phyloP scores from a whole-genome alignment of 371 early-diverging fungal species.

The Cokeromyces recurvatus region DNA sequence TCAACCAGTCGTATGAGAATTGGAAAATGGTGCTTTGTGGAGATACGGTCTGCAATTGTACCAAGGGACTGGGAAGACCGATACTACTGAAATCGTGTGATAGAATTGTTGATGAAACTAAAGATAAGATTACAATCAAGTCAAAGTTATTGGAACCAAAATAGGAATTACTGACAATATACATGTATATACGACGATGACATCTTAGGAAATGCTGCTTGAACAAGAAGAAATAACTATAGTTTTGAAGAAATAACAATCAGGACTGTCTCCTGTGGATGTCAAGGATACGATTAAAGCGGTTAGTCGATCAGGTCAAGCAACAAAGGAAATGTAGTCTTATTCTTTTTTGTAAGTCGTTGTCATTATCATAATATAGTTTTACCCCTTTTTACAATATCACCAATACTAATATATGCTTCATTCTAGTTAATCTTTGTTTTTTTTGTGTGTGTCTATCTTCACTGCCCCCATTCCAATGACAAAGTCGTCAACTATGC shows the following conservation, averaged over 20 bases:
- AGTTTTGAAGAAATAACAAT: constrained; percentile 6
- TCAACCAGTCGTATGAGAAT: constrained; percentile 14
- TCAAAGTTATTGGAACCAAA: constrained; percentile 7
- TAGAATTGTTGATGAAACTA: constrained; percentile 11
- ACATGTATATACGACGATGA: constrained; percentile 10
- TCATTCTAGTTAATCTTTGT: constrained; percentile 11
- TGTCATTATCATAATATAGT: constrained; percentile 9
- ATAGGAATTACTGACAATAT: constrained; percentile 7
- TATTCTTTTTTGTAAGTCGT: constrained; percentile 6
- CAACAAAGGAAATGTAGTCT: constrained; percentile 6
- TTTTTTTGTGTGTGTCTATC: constrained; percentile 9
- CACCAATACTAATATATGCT: constrained; percentile 12
- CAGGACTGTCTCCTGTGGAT: constrained; percentile 5
- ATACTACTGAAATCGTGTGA: constrained; percentile 10
- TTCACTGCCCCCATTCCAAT: constrained; percentile 9
- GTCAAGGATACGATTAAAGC: constrained; percentile 7
- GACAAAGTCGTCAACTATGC: constrained; percentile 6
- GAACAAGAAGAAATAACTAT: constrained; percentile 12
- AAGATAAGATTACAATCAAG: constrained; percentile 11
- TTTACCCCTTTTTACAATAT: constrained; percentile 11
- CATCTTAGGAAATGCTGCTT: constrained; percentile 10
- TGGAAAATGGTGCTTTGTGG: constrained; percentile 16
- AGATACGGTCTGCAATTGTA: constrained; percentile 16
- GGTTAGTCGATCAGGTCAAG: constrained; percentile 9
- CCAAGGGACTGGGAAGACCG: constrained; percentile 17